Percentiles rank a stretch among this genome's conserved stretches.
Evolutionary conservation across 2,329 filamentous ascomycete species (phyloP).

Genomic region (Claviceps cyperi): DNA sequence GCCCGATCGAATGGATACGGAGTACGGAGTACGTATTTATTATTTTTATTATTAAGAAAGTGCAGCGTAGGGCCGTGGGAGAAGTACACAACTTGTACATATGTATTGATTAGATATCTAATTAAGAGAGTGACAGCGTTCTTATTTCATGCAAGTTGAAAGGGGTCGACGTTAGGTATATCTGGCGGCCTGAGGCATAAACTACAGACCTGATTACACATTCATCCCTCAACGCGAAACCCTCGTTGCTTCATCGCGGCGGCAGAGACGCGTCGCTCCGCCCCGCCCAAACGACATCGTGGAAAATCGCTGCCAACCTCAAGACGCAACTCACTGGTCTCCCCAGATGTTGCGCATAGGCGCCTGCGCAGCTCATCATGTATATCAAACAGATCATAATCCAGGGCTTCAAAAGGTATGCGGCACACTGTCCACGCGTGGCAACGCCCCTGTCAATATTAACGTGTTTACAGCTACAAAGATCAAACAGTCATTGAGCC

Average conservation of each 20-base stretch:
- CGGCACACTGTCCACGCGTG: slow-evolving; percentile 2
- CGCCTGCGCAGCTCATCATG: slow-evolving; percentile 43
- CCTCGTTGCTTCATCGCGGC: background rate
- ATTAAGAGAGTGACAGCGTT: too few species aligned
- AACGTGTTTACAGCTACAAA: slow-evolving; percentile 61
- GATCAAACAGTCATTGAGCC: slow-evolving; percentile 98
- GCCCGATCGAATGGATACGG: too few species aligned
- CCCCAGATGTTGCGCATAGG: slow-evolving; percentile 23
- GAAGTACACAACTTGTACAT: too few species aligned
- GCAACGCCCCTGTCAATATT: slow-evolving; percentile 9
- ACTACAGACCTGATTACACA: background rate
- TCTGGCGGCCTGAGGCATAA: slow-evolving; percentile 4
- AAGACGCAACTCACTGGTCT: slow-evolving; percentile 12
- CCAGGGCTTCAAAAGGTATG: slow-evolving; percentile 96
- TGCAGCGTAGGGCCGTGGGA: too few species aligned
- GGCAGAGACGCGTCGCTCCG: slow-evolving; percentile 5
- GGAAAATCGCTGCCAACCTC: background rate
- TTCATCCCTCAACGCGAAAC: slow-evolving; percentile 6
- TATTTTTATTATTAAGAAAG: too few species aligned
- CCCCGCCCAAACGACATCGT: background rate
- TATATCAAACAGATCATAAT: slow-evolving; percentile 99
- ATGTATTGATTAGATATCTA: too few species aligned
- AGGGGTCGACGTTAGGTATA: too few species aligned
- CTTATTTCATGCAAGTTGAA: too few species aligned
- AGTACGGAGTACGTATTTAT: too few species aligned